phyloP scores from a whole-genome alignment of 208 protist species.

The Crithidia thermophila region DNA sequence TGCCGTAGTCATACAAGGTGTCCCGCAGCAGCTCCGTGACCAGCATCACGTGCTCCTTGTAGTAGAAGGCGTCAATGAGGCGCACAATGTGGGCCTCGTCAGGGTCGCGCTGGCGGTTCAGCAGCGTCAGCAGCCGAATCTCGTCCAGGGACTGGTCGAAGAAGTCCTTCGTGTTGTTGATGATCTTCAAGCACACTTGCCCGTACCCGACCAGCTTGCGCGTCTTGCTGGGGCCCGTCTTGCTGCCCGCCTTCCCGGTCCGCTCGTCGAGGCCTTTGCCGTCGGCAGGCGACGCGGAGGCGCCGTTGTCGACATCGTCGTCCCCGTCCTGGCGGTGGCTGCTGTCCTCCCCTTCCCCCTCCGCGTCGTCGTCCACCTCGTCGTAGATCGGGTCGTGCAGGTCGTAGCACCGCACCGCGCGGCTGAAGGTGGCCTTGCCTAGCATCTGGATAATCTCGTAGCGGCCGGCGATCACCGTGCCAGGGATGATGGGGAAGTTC shows the following conservation, averaged over 20 bases:
- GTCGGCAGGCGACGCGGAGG: constrained; percentile 7
- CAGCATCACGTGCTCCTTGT: constrained; percentile 97
- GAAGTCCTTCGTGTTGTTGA: constrained; percentile 98
- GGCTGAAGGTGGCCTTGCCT: constrained; percentile 95
- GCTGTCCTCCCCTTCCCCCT: constrained; percentile 12
- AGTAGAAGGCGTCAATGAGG: constrained; percentile 96
- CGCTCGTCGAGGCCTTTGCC: too few relatives aligned
- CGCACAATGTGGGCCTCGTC: constrained; percentile 92
- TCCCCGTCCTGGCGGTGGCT: constrained; percentile 13
- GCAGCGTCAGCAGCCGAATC: constrained; percentile 94
- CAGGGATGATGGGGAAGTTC: constrained; percentile 91
- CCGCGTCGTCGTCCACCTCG: constrained; percentile 51
- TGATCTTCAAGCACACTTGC: constrained; percentile 97
- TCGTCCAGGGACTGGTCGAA: constrained; percentile 98
- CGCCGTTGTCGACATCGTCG: constrained; percentile 10
- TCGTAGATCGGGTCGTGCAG: constrained; percentile 84
- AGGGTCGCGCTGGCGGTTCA: constrained; percentile 92
- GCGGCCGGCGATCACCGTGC: constrained; percentile 90
- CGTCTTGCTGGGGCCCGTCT: constrained; percentile 2
- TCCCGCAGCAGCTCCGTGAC: constrained; percentile 96
- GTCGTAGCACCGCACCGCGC: constrained; percentile 94
- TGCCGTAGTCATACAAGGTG: constrained; percentile 97
- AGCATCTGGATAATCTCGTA: constrained; percentile 95
- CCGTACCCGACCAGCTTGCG: constrained; percentile 61
- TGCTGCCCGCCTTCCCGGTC: background rate